Evolutionary conservation across 108 stramenopile genomes (phyloP), one percentile per base, ranked within the genome.

Genomic region (Fistulifera solaris): DNA sequence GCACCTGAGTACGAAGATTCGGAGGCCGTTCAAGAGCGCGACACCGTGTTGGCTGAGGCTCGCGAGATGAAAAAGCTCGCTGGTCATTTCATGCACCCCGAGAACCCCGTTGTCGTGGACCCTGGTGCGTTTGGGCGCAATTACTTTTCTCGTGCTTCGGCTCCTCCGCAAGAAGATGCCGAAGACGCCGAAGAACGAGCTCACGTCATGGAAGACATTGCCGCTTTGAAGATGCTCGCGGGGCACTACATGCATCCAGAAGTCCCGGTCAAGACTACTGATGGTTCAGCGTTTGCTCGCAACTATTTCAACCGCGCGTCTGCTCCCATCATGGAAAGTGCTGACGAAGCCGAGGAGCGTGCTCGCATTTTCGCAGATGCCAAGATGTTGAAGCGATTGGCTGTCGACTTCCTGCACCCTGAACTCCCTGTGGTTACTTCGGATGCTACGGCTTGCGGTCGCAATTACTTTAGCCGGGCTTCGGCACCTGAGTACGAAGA

Each of bases 241-340:
- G 56, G 22, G n/a, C 44, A 63, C 58, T 69, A 71, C 38, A n/a
- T 58, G 40, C 62, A 71, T 10, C 69, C 72, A n/a, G 71, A 77
- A 7, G 18, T 42, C 16, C 59, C 68, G 14, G 59, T 77, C 2
- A 18, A 28, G 0, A 7, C 17, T 2, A 26, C 24, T 4, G 60
- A 63, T 40, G 14, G 43, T 0, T 4, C 25, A n/a, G 63, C 38
- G 4, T 63, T 45, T 41, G 75, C 63, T n/a, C 74, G 78, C 61
- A 81, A 81, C 48, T 85, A 79, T 67, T 81, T 81, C 56, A 54
- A 27, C 45, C 74, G 81, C 40, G 52, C 65, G 18, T 83, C 77
- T 61, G 82, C 87, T 18, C 66, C 73, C 10, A 77, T 70, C 18
- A 19, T 40, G 3, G 69, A 73, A 31, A 48, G 60, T 10, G 58